Conservation (phyloP, 768 basidiomycete genomes). For the Brasilioporus rufonigricans region DNA sequence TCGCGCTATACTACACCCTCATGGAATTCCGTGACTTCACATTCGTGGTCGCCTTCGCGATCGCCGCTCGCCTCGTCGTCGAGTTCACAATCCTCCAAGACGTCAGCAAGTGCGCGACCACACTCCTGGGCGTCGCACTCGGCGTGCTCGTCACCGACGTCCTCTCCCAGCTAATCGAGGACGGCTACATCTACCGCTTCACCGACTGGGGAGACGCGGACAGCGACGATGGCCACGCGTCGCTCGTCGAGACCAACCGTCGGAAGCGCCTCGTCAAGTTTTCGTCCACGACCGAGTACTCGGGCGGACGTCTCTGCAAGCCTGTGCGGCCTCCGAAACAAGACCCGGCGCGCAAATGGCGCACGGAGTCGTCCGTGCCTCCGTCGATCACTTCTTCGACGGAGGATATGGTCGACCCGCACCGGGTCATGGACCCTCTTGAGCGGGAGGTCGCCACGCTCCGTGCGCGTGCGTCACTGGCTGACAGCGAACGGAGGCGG, state of each 20-base stretch:
- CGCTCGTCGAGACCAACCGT: conserved; percentile 21
- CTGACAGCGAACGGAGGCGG: conserved; percentile 78
- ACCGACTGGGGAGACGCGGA: conserved; percentile 15
- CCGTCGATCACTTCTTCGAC: conserved; percentile 68
- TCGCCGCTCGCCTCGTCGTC: conserved; percentile 59
- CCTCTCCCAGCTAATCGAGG: conserved; percentile 62
- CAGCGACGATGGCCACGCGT: conserved; percentile 16
- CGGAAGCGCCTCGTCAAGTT: conserved; percentile 49
- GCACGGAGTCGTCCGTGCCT: conserved; percentile 33
- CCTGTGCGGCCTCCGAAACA: conserved; percentile 28
- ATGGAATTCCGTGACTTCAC: conserved; percentile 52
- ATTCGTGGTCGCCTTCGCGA: conserved; percentile 53
- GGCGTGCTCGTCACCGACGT: conserved; percentile 73
- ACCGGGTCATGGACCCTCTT: conserved; percentile 55
- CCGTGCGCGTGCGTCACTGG: conserved; percentile 73
- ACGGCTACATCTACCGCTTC: conserved; percentile 36
- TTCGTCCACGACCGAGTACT: conserved; percentile 38
- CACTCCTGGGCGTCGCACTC: conserved; percentile 62
- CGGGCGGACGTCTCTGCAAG: conserved; percentile 18
- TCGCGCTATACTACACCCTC: conserved; percentile 66
- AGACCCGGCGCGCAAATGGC: conserved; percentile 31
- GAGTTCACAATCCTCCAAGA: conserved; percentile 62
- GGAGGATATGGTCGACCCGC: conserved; percentile 62
- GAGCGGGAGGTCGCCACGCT: conserved; percentile 76
- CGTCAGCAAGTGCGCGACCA: conserved; percentile 51